Base-by-base conservation (phyloP, 2,329 filamentous ascomycete genomes). In the Pyrenochaeta sp. region DNA sequence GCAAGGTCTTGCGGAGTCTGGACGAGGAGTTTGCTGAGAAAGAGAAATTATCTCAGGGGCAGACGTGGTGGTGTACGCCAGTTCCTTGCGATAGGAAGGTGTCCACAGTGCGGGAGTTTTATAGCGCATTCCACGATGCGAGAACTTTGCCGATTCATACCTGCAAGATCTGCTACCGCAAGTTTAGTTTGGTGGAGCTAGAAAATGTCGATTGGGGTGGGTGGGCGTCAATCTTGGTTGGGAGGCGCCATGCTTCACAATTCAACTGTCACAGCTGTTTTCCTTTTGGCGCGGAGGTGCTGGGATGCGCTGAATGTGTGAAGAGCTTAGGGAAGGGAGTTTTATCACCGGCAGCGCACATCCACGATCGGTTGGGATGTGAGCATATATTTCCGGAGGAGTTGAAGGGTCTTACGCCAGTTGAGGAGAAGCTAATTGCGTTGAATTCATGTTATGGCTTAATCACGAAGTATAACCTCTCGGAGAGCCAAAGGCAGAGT, bases 21-120 rank as follows among this genome's bases (percentile, higher is more conserved):
- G 46, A 49, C 15, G 46, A 49, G 23, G 46, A 49, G 20, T 49
- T 42, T 15, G 36, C 17, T 20, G 46, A 49, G 46, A 49, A 49
- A 43, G 27, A 42, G 15, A 21, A 23, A 18, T 7, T 15, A 21
- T 49, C 37, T 6, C 14, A 49, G 21, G 15, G 21, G 21, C 11
- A 20, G n/a, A 3, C n/a, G n/a, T n/a, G 17, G n/a, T 49, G 29
- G 46, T 49, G 46, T 43, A 7, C 9, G 35, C 32, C 44, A 21
- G 35, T 46, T 18, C 44, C 31, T 29, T 15, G 20, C 15, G 20
- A 36, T 7, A 46, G 31, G 17, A 46, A 36, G 44, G 44, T 46
- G 4, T 6, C 10, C 14, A 46, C 31, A n/a, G 44, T 46, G n/a
- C 15, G 21, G 7, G 31, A 46, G 18, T 46, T 46, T 29, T 46